Percentiles rank a stretch among this genome's conserved stretches.
Conservation (phyloP, 352 stramenopile genomes). For the Globisporangium echinulatum region DNA sequence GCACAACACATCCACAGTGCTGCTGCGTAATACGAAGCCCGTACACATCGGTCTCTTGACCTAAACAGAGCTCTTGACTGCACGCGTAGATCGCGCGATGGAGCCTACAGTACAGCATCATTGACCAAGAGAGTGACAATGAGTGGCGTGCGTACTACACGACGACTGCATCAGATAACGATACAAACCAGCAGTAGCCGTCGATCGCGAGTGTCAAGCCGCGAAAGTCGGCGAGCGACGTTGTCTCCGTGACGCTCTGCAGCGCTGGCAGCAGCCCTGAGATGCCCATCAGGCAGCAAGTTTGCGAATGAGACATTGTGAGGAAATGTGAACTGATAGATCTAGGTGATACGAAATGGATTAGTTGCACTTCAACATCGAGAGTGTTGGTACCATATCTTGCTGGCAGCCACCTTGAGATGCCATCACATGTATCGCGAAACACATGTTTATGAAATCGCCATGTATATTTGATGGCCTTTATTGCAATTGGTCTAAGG, state of each 20-base stretch:
- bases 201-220: constrained; percentile 69
- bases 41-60: constrained; percentile 64
- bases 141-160: background rate
- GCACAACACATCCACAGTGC: too few species aligned
- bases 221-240: constrained; percentile 40
- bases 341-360: too few species aligned
- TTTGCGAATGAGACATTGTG: too few species aligned
- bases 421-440: too few species aligned
- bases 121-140: background rate
- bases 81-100: constrained; percentile 73
- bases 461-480: too few species aligned
- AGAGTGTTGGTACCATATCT: too few species aligned
- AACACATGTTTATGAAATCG: too few species aligned
- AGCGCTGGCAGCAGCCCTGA: constrained; percentile 57
- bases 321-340: too few species aligned
- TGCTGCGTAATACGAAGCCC: background rate
- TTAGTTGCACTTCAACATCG: too few species aligned
- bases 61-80: constrained; percentile 66
- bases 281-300: constrained; percentile 32
- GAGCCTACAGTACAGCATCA: constrained; percentile 28
- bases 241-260: constrained; percentile 66
- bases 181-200: constrained; percentile 76
- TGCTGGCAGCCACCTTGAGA: too few species aligned
- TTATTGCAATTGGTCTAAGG: too few species aligned
- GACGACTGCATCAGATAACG: background rate